Base-by-base conservation (phyloP, 306 rosid genomes). In the Vachellia collinsii region DNA sequence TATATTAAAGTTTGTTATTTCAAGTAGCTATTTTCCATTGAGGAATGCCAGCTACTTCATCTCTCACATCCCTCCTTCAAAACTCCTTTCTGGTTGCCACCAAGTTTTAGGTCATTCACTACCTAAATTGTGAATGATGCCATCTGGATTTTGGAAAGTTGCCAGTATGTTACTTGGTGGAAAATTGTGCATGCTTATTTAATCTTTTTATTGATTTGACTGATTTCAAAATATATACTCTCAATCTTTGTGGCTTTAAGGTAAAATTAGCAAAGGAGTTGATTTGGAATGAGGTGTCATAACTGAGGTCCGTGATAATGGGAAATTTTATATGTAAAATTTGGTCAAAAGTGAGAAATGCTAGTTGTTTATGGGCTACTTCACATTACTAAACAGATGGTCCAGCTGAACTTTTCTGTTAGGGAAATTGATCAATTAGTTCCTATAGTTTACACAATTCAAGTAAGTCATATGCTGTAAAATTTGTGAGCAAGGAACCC, bases 1-100 rank as follows among this genome's bases (percentile, higher is more conserved):
- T 68, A 77, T 51, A 42, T 56, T 22, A 70, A 61, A 79, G 20
- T 39, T 69, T 19, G 34, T 78, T 39, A 38, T 71, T 72, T 75
- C 44, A 75, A 65, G 23, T 54, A 10, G 2, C 29, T 43, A 36
- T 77, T 65, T 56, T 66, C 70, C 48, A 22, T 22, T 70, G 75
- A 44, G 58, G 44, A 44, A 43, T 66, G 77, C 74, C 43, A 29
- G 64, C 17, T 22, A 39, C 39, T 69, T 72, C 50, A 39, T n/a
- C 36, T 41, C 13, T 66, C 72, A 66, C 48, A 38, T 38, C 14
- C 48, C 22, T 36, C 70, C 70, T 16, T 64, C 14, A 66, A 38
- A 38, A 66, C 25, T 17, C 47, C 25, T 66, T 66, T 47, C 11
- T 4, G 1, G 37, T 22, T 20, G 12, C 16, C 16, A 38, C 4